Evolutionary conservation across 257 asterid species (phyloP), one percentile per base, ranked within the genome.

Genomic region (Fraxinus excelsior): DNA sequence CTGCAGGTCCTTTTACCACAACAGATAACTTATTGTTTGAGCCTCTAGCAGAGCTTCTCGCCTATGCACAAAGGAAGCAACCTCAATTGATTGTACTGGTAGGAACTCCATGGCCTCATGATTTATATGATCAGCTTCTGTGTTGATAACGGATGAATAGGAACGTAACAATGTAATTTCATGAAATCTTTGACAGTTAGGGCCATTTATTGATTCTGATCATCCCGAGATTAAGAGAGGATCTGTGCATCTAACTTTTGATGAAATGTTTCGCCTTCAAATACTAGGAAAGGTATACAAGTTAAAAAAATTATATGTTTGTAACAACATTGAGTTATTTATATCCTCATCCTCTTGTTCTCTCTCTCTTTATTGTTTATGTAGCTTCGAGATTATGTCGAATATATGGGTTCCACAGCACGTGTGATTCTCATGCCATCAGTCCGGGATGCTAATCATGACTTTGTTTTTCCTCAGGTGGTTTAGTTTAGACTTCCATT

Each of bases 1-100:
- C 99, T 78, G 96, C 97, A 14, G 99, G 98, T 56, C 98, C 97
- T 83, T 93, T 88, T 80, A 91, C 98, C 79, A 93, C 99, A 0
- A 90, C 84, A 46, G 97, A 96, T 78, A 91, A 96, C 80, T 82
- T 96, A 78, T 80, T 88, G 76, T 96, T 96, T 85, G 96, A 93
- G 86, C 99, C 98, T 79, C 90, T 96, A 40, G 73, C 67, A 49
- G 99, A 96, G 82, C 94, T 96, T 82, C 90, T 96, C 71, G 90
- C 94, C 8, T 96, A 96, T 83, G 97, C 97, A 66, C 90, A 88
- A 70, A 84, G 98, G 70, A 91, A 90, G 88, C 97, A 93, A 82
- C 98, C 98, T 83, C 99, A 96, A 72, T 79, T 96, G 86, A 92
- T 93, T 81, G 78, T 96, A 73, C 84, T 96, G 94, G 98, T 95